A percentile compares a stretch with the other conserved stretches of the same genome.
These are phyloP conservation scores for Melastoma candidum DNA, from an alignment of 441 rosid species.

Conservation along the genomic window DNA sequence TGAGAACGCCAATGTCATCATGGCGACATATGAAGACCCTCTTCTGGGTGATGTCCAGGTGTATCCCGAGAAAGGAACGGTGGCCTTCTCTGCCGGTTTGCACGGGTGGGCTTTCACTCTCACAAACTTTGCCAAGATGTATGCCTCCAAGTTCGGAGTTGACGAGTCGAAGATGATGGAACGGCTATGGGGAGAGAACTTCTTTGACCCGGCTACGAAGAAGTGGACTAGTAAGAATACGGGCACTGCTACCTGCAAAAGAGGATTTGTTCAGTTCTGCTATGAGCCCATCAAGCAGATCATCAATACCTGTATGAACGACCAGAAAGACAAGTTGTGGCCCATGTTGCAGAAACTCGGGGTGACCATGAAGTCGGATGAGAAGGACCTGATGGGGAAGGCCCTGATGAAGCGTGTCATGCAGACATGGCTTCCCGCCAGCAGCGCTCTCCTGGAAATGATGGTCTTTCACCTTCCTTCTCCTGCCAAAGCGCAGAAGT, in stretches of 20 bases:
- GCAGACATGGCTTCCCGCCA: slow-evolving; percentile 62
- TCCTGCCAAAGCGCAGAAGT: slow-evolving; percentile 39
- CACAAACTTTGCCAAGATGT: slow-evolving; percentile 55
- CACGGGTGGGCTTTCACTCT: slow-evolving; percentile 59
- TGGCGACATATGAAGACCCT: slow-evolving; percentile 73
- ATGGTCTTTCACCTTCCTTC: slow-evolving; percentile 54
- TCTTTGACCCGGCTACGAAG: slow-evolving; percentile 46
- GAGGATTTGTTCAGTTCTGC: slow-evolving; percentile 57
- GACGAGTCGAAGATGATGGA: slow-evolving; percentile 59
- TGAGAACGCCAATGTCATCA: slow-evolving; percentile 69
- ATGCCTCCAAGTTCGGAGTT: slow-evolving; percentile 53
- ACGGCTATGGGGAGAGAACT: slow-evolving; percentile 58
- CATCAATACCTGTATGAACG: slow-evolving; percentile 46
- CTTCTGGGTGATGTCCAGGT: slow-evolving; percentile 66
- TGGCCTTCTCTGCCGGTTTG: slow-evolving; percentile 56
- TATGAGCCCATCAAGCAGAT: slow-evolving; percentile 56
- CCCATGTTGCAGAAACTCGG: slow-evolving; percentile 46
- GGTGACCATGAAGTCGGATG: slow-evolving; percentile 38
- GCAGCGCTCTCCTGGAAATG: slow-evolving; percentile 44
- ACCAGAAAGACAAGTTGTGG: slow-evolving; percentile 54
- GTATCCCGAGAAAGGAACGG: slow-evolving; percentile 65
- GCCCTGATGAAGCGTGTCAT: slow-evolving; percentile 55
- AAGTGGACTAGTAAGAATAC: slow-evolving; percentile 51
- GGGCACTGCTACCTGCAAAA: slow-evolving; percentile 39
- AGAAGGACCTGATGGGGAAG: slow-evolving; percentile 49